Conservation (phyloP, 805 yeast species). For the Saccharomycopsis guyanensis region DNA sequence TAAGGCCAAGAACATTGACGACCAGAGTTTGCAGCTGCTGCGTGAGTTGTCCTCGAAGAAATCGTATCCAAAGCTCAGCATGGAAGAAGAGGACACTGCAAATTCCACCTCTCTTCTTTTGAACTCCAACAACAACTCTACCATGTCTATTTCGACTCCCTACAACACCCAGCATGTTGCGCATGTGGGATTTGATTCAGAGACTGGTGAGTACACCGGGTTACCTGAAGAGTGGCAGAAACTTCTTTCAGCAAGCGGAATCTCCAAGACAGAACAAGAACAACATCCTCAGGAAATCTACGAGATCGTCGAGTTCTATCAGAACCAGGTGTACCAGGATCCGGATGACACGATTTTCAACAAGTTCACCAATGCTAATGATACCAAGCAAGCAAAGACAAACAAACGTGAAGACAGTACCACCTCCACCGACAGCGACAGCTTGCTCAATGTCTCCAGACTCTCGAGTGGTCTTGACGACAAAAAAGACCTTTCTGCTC, state of each 20-base stretch:
- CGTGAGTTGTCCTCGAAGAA: background rate
- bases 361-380: conserved; percentile 28
- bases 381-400: background rate
- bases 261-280: conserved; percentile 79
- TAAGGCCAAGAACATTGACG: background rate
- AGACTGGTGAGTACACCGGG: conserved; percentile 83
- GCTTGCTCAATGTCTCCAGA: background rate
- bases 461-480: background rate
- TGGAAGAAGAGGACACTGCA: conserved; percentile 20
- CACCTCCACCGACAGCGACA: conserved; percentile 7
- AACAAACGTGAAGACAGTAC: background rate
- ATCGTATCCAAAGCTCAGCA: background rate
- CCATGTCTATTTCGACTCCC: conserved; percentile 75
- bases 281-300: conserved; percentile 91
- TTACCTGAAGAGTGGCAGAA: conserved; percentile 91
- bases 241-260: conserved; percentile 75
- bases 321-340: conserved; percentile 34
- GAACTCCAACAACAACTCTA: conserved; percentile 13
- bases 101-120: conserved; percentile 34
- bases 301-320: conserved; percentile 83
- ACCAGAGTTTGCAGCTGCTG: background rate
- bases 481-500: background rate
- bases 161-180: conserved; percentile 85
- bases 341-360: conserved; percentile 40
- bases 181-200: conserved; percentile 85